Conservation (phyloP, 345 rosid species). For the Clarkia xantiana region DNA sequence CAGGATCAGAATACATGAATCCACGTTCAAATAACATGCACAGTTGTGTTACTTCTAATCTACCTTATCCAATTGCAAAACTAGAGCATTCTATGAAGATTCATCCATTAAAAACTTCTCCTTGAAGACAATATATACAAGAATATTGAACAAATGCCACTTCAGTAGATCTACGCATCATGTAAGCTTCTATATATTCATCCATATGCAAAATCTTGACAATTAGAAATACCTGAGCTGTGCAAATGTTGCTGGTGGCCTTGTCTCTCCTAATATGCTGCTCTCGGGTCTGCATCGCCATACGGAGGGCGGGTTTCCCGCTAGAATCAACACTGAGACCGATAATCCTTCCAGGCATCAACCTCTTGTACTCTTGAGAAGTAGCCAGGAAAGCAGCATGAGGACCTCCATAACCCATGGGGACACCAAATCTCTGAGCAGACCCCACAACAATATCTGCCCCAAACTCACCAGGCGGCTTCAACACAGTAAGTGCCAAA, state of each 20-base stretch:
- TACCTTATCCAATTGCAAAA: too few species aligned
- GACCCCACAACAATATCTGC: conserved; percentile 96
- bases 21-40: too few species aligned
- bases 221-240: conserved; percentile 71
- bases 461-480: conserved; percentile 92
- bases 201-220: neutral
- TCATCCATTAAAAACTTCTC: too few species aligned
- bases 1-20: too few species aligned
- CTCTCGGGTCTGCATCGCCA: conserved; percentile 99
- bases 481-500: conserved; percentile 83
- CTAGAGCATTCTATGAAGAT: too few species aligned
- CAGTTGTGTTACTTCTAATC: too few species aligned
- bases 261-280: conserved; percentile 98
- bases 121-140: too few species aligned
- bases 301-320: conserved; percentile 84
- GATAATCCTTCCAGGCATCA: conserved; percentile 98
- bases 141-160: neutral
- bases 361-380: conserved; percentile 91
- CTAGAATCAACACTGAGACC: conserved; percentile 91
- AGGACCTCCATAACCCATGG: conserved; percentile 98
- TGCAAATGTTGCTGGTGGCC: conserved; percentile 99
- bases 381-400: conserved; percentile 98
- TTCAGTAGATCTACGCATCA: neutral
- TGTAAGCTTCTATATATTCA: too few species aligned
- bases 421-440: conserved; percentile 94